These are phyloP conservation scores for Apiospora saccharicola DNA, from an alignment of 2,329 filamentous ascomycete genomes.

Conservation along the genomic window DNA sequence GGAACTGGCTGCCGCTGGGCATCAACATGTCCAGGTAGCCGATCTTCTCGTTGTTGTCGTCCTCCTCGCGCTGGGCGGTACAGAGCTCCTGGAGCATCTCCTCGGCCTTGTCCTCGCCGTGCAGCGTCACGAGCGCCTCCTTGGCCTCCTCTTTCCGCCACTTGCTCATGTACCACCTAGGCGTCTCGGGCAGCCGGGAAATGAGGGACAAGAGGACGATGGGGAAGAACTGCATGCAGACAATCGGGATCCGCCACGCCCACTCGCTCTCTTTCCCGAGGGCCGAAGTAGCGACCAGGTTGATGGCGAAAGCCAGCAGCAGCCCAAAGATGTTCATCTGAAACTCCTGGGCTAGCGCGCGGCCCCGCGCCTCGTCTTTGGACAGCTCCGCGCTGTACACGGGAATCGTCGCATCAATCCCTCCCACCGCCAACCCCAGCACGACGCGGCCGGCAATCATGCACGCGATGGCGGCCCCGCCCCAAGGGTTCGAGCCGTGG, in stretches of 20 bases:
- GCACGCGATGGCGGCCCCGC: constrained; percentile 55
- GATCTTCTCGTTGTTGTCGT: constrained; percentile 51
- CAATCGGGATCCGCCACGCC: constrained; percentile 69
- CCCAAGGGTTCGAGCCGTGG: constrained; percentile 47
- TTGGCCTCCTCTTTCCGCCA: constrained; percentile 58
- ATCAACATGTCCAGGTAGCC: constrained; percentile 65
- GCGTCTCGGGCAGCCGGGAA: constrained; percentile 61
- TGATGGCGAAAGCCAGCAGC: constrained; percentile 67
- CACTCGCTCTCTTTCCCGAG: constrained; percentile 65
- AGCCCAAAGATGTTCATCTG: constrained; percentile 70
- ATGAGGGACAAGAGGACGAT: constrained; percentile 60
- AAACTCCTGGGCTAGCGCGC: constrained; percentile 68
- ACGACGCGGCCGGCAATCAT: constrained; percentile 41
- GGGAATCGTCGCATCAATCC: constrained; percentile 67
- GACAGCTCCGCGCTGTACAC: constrained; percentile 65
- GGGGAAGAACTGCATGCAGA: constrained; percentile 67
- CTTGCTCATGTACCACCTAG: constrained; percentile 64
- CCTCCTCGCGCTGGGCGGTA: constrained; percentile 58
- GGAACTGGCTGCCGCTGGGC: constrained; percentile 62
- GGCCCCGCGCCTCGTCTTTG: constrained; percentile 63
- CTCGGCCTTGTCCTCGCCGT: constrained; percentile 57
- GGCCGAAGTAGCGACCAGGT: constrained; percentile 58
- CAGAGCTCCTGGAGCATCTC: constrained; percentile 58
- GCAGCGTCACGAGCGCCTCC: constrained; percentile 54
- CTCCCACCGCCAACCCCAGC: constrained; percentile 60